Evolutionary conservation across 352 stramenopile genomes (phyloP), one percentile per base, ranked within the genome.

Genomic region (Phytopythium montanum): DNA sequence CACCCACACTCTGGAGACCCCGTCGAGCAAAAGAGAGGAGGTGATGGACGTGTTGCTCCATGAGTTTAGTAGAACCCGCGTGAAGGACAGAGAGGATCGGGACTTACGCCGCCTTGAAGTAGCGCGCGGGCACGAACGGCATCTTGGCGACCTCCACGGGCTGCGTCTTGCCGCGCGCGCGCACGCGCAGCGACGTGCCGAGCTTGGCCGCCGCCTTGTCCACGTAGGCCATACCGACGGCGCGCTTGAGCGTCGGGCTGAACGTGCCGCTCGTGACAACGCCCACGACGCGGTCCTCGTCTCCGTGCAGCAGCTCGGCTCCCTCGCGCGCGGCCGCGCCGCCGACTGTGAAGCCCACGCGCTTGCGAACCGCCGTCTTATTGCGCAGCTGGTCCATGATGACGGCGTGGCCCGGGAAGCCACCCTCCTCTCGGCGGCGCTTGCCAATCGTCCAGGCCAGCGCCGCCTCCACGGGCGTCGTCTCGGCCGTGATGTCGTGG

Each of bases 141-240:
- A 99, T 99, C 81, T 98, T 98, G 63, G 90, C 93, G 53, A 99
- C 85, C 36, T 89, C 80, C 7, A 95, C 89, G 44, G 83, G 79
- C 72, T 98, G 83, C 76, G 97, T 87, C 75, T 99, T 99, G 68
- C 92, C 92, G 64, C 97, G 92, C 45, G 98, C 96, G 73, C 98
- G 97, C 10, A 99, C 67, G 55, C 88, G 82, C 55, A 99, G 72
- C 57, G 97, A 75, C 46, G 96, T 99, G 61, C 94, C 96, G 51
- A 88, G 68, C 79, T 99, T 99, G 55, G 78, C 65, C 51, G 86
- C 50, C 10, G 64, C 80, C 62, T 96, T 98, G 60, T 94, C 79
- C 31, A 99, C 94, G 75, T 99, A 99, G 55, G 96, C 97, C 97
- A 99, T 99, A 46, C 97, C 96, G 64, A 99, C 95, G 8, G 97